Conservation (phyloP, 2,329 filamentous ascomycete genomes). For the Blastomyces gilchristii region DNA sequence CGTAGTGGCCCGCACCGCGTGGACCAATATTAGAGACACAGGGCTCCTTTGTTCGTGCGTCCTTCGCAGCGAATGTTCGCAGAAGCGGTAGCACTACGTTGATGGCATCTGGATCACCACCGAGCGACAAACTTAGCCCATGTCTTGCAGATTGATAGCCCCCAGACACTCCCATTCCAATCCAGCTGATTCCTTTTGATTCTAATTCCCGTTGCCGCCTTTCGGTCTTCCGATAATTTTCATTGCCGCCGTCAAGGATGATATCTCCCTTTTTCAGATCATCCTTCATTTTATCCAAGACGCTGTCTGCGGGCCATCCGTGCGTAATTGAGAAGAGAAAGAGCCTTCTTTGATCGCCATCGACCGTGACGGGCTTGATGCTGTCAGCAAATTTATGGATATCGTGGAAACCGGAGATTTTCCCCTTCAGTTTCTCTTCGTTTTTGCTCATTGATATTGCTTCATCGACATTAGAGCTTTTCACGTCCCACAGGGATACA, state of each 20-base stretch:
- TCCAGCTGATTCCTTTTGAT: constrained; percentile 50
- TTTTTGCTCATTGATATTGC: constrained; percentile 20
- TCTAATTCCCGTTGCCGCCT: constrained; percentile 49
- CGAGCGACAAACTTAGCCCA: constrained; percentile 58
- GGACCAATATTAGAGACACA: constrained; percentile 53
- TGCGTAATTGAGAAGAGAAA: constrained; percentile 36
- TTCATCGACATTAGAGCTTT: constrained; percentile 26
- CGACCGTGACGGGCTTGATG: constrained; percentile 18
- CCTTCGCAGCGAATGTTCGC: constrained; percentile 52
- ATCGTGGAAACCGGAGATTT: constrained; percentile 27
- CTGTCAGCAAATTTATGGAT: constrained; percentile 29
- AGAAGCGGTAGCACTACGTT: constrained; percentile 53
- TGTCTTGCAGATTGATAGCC: constrained; percentile 58
- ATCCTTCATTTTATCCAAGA: constrained; percentile 34
- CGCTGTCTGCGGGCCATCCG: constrained; percentile 29
- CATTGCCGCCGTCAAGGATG: constrained; percentile 59
- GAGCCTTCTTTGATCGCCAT: constrained; percentile 19
- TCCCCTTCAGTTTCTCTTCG: constrained; percentile 21
- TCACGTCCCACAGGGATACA: constrained; percentile 33
- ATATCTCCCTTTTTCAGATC: constrained; percentile 52
- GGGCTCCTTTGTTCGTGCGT: constrained; percentile 44
- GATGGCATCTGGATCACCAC: constrained; percentile 49
- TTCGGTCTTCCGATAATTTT: constrained; percentile 56
- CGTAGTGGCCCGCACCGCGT: constrained; percentile 57
- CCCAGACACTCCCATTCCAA: constrained; percentile 59